A percentile compares a stretch with the other conserved stretches of the same genome.
Conservation (phyloP, 2,329 filamentous ascomycete species). For the Cryphonectria naterciae region DNA sequence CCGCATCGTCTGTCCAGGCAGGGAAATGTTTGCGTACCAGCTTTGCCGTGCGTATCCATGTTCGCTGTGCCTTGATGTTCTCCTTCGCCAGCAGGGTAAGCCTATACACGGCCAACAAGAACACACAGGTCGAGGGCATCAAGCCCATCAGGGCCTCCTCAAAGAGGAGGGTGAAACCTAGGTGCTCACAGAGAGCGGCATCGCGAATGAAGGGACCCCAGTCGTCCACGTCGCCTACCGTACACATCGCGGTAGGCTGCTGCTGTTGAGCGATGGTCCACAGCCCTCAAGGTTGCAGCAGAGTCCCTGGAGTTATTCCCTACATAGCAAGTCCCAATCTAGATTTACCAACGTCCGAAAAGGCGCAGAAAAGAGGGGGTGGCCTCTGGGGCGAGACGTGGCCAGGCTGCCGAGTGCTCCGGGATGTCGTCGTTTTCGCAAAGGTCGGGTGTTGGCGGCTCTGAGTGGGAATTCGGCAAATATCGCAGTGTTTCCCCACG, state of each 20-base stretch:
- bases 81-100: neutral
- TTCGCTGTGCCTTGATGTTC: neutral
- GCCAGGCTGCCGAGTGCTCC: neutral
- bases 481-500: too few species aligned
- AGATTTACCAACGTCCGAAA: neutral
- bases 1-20: neutral
- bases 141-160: neutral
- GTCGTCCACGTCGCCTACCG: neutral
- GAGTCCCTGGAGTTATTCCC: neutral
- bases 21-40: neutral
- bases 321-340: neutral
- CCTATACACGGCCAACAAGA: neutral
- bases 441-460: too few species aligned
- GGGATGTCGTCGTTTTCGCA: too few species aligned
- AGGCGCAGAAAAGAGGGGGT: too few species aligned
- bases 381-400: neutral
- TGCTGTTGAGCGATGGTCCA: neutral
- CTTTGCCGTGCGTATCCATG: neutral
- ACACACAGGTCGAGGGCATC: neutral
- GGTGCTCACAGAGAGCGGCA: neutral
- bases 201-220: neutral
- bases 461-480: too few species aligned
- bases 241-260: neutral
- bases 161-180: neutral
- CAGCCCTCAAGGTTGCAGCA: neutral